These are phyloP conservation scores for Pharnaceum exiguum DNA, from an alignment of 148 eudicot species.

Conservation along the genomic window DNA sequence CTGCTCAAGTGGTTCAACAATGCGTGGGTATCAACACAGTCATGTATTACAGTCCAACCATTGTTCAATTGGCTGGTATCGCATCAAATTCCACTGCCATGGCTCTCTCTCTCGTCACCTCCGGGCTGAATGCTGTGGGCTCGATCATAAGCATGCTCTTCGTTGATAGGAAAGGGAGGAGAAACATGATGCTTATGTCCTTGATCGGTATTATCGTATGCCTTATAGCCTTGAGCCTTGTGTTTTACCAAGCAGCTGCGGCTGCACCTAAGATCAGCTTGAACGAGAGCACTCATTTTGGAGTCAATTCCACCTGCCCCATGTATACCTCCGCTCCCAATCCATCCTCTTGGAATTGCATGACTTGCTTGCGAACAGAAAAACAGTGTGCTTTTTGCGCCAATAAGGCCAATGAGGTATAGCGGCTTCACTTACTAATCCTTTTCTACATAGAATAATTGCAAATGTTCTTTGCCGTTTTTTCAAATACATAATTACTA, in stretches of 20 bases:
- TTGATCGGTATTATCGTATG: slow-evolving; percentile 62
- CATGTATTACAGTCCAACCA: slow-evolving; percentile 73
- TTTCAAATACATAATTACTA: too few species aligned
- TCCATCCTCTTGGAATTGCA: slow-evolving; percentile 54
- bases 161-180: slow-evolving; percentile 79
- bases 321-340: slow-evolving; percentile 27
- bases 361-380: slow-evolving; percentile 54
- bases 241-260: slow-evolving; percentile 43
- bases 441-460: not conserved
- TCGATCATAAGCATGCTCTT: slow-evolving; percentile 61
- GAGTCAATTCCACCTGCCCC: slow-evolving; percentile 57
- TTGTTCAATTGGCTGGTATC: slow-evolving; percentile 66
- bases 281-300: slow-evolving; percentile 42
- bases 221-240: slow-evolving; percentile 34
- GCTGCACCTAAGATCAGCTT: slow-evolving; percentile 41
- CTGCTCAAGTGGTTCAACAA: slow-evolving; percentile 66
- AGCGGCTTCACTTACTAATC: not conserved
- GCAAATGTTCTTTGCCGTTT: not conserved
- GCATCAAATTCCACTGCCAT: slow-evolving; percentile 78
- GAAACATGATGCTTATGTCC: slow-evolving; percentile 64
- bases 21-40: slow-evolving; percentile 64
- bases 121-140: slow-evolving; percentile 77
- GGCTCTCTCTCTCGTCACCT: slow-evolving; percentile 73
- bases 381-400: slow-evolving; percentile 66
- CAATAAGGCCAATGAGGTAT: slow-evolving; percentile 38